Conservation (phyloP, 2,329 filamentous ascomycete genomes). For the Aureobasidium lini region DNA sequence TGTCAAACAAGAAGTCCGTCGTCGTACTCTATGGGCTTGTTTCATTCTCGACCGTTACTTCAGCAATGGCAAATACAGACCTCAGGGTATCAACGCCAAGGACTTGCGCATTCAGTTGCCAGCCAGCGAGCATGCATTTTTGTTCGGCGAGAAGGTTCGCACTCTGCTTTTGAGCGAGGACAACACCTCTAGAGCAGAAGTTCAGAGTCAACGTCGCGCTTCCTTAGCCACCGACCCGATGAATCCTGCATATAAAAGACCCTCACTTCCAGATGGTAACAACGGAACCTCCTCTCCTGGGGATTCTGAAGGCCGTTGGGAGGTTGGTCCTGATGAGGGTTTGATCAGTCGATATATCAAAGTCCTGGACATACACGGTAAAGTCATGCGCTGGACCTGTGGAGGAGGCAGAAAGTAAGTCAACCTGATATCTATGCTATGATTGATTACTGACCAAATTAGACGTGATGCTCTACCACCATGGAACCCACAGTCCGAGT, state of each 20-base stretch:
- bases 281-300: neutral
- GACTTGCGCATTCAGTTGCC: conserved; percentile 60
- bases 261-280: conserved; percentile 7
- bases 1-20: conserved; percentile 55
- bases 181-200: conserved; percentile 29
- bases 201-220: conserved; percentile 40
- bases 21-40: conserved; percentile 68
- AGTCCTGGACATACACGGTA: conserved; percentile 48
- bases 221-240: conserved; percentile 28
- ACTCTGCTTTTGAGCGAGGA: conserved; percentile 42
- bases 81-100: conserved; percentile 51
- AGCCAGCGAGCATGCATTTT: conserved; percentile 58
- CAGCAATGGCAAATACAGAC: conserved; percentile 55
- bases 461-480: conserved; percentile 48
- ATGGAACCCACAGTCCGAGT: conserved; percentile 51
- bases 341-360: conserved; percentile 45
- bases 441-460: conserved; percentile 34
- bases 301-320: conserved; percentile 42
- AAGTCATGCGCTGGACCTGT: conserved; percentile 51
- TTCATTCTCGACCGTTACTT: conserved; percentile 65
- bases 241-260: conserved; percentile 12
- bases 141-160: conserved; percentile 52
- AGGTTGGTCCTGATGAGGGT: conserved; percentile 43
- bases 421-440: no score
- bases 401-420: conserved; percentile 48